phyloP scores from a whole-genome alignment of 345 rosid species.

The Linum tenue region DNA sequence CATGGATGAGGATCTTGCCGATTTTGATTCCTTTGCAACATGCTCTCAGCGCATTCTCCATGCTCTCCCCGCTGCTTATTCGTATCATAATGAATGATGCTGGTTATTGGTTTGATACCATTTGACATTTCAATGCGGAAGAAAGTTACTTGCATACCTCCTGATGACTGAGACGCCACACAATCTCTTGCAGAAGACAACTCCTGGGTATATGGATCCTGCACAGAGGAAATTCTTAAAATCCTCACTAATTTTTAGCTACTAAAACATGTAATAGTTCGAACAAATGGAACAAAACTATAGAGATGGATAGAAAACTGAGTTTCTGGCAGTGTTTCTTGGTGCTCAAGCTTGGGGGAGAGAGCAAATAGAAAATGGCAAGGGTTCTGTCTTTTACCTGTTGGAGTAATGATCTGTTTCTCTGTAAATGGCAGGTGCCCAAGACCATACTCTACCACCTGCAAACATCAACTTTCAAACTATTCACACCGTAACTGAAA shows the following conservation, averaged over 20 bases:
- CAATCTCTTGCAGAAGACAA: conserved; percentile 66
- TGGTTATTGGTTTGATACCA: background rate
- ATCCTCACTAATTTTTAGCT: too few species aligned
- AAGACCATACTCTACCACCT: conserved; percentile 98
- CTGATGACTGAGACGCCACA: conserved; percentile 82
- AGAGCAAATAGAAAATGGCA: background rate
- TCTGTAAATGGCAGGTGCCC: conserved; percentile 94
- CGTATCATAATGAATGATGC: background rate
- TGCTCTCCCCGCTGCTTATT: conserved; percentile 73
- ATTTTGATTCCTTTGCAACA: conserved; percentile 91
- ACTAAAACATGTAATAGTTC: too few species aligned
- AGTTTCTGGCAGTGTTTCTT: background rate
- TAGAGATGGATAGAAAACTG: background rate
- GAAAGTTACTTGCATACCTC: conserved; percentile 36
- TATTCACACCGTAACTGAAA: background rate
- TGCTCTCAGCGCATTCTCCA: conserved; percentile 91
- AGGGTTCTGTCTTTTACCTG: conserved; percentile 31
- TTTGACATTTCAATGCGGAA: background rate
- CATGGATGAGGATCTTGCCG: conserved; percentile 79
- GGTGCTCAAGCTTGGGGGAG: background rate
- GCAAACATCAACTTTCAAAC: conserved; percentile 18
- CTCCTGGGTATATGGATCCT: conserved; percentile 87
- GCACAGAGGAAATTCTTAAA: conserved; percentile 4
- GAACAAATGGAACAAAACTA: background rate
- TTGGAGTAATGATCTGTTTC: conserved; percentile 79